Evolutionary conservation across 306 rosid genomes (phyloP).

Genomic region (Styphnolobium japonicum): DNA sequence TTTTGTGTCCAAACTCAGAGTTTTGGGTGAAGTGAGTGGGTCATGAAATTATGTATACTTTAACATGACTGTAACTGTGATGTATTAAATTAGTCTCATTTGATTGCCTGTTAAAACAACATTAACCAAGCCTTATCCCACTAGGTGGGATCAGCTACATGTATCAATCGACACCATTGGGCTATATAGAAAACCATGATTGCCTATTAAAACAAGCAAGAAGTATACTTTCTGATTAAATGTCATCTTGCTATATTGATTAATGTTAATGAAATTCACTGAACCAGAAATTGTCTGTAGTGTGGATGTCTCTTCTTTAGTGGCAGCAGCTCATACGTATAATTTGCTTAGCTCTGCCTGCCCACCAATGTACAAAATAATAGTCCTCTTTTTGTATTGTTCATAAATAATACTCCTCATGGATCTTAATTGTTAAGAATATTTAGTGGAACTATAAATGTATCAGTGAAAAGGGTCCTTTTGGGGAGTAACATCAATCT

Average conservation of each 20-base stretch:
- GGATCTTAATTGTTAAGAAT: neutral
- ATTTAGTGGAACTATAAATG: neutral
- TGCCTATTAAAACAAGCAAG: neutral
- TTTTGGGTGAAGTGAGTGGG: neutral
- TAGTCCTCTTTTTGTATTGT: neutral
- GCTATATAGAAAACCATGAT: neutral
- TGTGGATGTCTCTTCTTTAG: neutral
- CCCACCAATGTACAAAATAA: neutral
- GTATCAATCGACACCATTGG: neutral
- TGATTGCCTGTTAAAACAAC: neutral
- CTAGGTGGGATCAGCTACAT: neutral
- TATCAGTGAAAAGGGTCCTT: neutral
- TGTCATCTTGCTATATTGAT: constrained; percentile 3
- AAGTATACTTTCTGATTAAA: neutral
- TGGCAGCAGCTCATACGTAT: neutral
- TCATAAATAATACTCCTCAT: neutral
- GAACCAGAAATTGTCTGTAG: neutral
- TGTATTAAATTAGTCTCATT: constrained; percentile 6
- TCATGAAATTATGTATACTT: neutral
- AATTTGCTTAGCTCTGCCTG: neutral
- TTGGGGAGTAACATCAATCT: neutral
- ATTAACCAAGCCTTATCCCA: neutral
- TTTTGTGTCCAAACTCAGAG: neutral
- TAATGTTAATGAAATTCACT: neutral
- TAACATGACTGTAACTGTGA: neutral